Evolutionary conservation across 805 yeast genomes (phyloP).

Genomic region (Deakozyma indianensis): DNA sequence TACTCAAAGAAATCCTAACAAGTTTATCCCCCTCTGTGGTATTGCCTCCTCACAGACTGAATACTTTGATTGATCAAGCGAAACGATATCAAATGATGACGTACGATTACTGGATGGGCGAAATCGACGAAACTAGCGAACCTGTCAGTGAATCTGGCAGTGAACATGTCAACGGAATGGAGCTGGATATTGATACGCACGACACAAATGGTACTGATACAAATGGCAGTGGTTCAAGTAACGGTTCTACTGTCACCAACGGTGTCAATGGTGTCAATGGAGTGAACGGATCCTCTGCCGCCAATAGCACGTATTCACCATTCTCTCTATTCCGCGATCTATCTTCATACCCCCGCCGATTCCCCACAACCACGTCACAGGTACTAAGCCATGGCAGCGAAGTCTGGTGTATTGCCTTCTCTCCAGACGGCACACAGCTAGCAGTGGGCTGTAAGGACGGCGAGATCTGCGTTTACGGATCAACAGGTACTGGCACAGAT

Average conservation of each 20-base stretch:
- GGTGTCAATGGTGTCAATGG: neutral
- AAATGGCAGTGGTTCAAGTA: neutral
- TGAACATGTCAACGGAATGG: no score
- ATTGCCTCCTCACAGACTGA: slow-evolving; percentile 38
- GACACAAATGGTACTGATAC: neutral
- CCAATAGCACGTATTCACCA: neutral
- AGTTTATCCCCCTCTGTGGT: slow-evolving; percentile 37
- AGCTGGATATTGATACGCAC: no score
- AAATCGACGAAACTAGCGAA: no score
- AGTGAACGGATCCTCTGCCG: neutral
- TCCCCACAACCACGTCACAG: slow-evolving; percentile 30
- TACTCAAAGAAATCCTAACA: slow-evolving; percentile 30
- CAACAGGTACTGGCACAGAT: neutral
- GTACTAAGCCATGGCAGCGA: slow-evolving; percentile 31
- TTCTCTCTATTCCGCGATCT: neutral
- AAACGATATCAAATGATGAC: slow-evolving; percentile 29
- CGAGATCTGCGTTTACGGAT: slow-evolving; percentile 5
- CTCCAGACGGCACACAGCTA: slow-evolving; percentile 59
- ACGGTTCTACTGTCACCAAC: neutral
- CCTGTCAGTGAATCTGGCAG: no score
- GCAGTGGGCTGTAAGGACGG: slow-evolving; percentile 35
- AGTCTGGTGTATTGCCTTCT: slow-evolving; percentile 72
- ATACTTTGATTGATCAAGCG: slow-evolving; percentile 38
- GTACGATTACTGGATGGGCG: slow-evolving; percentile 14
- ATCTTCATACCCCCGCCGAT: neutral